Conservation (phyloP, 306 rosid genomes). For the Quercus wislizeni region DNA sequence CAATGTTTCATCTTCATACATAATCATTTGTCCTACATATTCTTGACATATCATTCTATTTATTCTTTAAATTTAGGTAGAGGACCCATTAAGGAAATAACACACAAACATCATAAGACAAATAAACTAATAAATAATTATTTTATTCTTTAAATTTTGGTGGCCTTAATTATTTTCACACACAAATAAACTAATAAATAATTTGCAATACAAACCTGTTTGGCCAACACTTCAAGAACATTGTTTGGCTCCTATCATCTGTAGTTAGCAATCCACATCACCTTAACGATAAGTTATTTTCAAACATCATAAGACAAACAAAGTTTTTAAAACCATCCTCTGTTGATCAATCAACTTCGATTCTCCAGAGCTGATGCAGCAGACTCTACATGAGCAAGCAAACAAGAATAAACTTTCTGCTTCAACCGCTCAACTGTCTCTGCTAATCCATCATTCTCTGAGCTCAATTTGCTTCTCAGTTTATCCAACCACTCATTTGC, state of each 20-base stretch:
- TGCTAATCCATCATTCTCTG: slow-evolving; percentile 34
- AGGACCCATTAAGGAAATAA: background rate
- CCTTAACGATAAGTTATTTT: slow-evolving; percentile 34
- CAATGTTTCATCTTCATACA: background rate
- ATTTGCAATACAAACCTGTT: slow-evolving; percentile 9
- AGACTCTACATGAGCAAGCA: slow-evolving; percentile 75
- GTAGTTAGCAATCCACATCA: slow-evolving; percentile 2
- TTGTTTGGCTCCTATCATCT: slow-evolving; percentile 19
- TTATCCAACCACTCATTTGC: slow-evolving; percentile 93
- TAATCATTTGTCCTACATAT: background rate
- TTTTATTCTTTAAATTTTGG: too few species aligned
- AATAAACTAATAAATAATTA: too few species aligned
- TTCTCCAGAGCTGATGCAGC: slow-evolving; percentile 84
- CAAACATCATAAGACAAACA: slow-evolving; percentile 5
- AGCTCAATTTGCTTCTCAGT: slow-evolving; percentile 37
- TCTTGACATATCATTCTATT: background rate
- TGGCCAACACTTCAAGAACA: background rate
- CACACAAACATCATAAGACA: too few species aligned
- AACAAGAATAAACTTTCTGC: slow-evolving; percentile 66
- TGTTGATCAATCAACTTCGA: slow-evolving; percentile 34
- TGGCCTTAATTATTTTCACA: background rate
- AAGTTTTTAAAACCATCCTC: background rate
- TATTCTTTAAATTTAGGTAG: background rate
- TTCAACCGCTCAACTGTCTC: slow-evolving; percentile 67
- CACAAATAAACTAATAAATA: slow-evolving; percentile 21